These are phyloP conservation scores for Penicillium polonicum DNA, from an alignment of 2,329 filamentous ascomycete genomes.

Conservation along the genomic window DNA sequence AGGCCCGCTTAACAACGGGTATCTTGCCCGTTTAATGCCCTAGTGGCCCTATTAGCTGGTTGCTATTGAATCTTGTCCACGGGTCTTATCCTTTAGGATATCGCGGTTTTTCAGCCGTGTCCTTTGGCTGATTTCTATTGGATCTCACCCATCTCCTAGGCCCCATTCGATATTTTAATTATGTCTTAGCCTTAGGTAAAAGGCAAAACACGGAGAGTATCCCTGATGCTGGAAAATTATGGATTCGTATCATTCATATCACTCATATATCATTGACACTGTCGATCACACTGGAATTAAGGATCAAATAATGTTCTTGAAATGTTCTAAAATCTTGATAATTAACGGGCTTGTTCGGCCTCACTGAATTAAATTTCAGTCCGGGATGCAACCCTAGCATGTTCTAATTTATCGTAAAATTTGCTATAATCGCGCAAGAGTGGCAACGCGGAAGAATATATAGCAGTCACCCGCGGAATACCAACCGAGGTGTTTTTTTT, in stretches of 20 bases:
- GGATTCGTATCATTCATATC: neutral
- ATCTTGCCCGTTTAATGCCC: slow-evolving; percentile 18
- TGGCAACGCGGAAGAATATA: slow-evolving; percentile 7
- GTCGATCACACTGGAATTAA: neutral
- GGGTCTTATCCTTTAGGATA: slow-evolving; percentile 15
- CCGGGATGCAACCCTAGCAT: neutral
- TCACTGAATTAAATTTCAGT: neutral
- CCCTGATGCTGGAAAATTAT: neutral
- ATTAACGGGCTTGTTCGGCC: neutral
- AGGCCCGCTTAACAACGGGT: slow-evolving; percentile 25
- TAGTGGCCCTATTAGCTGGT: neutral
- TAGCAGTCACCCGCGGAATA: neutral
- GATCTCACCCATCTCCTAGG: neutral
- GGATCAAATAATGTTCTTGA: neutral
- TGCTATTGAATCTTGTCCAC: slow-evolving; percentile 6
- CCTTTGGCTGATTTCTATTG: neutral
- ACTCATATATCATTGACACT: neutral
- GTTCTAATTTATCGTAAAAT: neutral
- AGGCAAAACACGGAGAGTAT: neutral
- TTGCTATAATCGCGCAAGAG: slow-evolving; percentile 10
- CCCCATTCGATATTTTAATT: neutral
- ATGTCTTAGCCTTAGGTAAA: neutral
- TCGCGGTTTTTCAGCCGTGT: neutral
- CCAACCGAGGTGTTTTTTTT: neutral
- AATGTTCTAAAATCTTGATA: neutral